Evolutionary conservation across 1,139 yeast genomes (phyloP), one percentile per base, ranked within the genome.

Genomic region (Taphrina wiesneri): DNA sequence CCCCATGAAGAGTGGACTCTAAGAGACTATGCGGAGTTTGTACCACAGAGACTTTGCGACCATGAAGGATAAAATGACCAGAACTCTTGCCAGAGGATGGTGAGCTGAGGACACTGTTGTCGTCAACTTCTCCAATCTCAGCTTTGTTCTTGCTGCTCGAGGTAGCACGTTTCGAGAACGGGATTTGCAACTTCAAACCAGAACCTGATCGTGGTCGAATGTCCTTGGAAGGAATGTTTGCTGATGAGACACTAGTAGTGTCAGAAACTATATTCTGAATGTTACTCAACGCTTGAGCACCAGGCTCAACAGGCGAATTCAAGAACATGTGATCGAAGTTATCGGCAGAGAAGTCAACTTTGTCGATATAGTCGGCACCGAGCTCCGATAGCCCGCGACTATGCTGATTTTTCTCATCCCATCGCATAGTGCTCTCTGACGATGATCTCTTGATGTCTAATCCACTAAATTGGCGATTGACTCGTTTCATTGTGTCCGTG

Each of bases 41-140:
- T 19, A 60, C 64, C 28, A 60, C 64, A 11, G 64, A 60, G 1
- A 60, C 64, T 36, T 60, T 60, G 21, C 64, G 64, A 7, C 64
- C 64, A 51, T 60, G 64, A 15, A 60, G 43, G 15, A 60, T 49
- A 19, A 60, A 60, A 34, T 52, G 64, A 26, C 57, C 56, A 2
- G 64, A 60, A 9, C 64, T 49, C 52, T 21, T 4, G 3, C 49
- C 59, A 6, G 64, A 60, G 7, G 64, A 49, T 2, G 56, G 64
- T 17, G 64, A 60, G 15, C 57, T 17, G 15, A 60, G 26, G 15
- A 39, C 43, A 15, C 36, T 47, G 19, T 21, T 26, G 17, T 21
- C 47, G 26, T 49, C 63, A 17, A 28, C 19, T 23, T 52, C 57
- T n/a, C 21, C 30, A 13, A 28, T 39, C 9, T 60, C 57, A 17